Percentiles rank a stretch among this genome's conserved stretches.
Evolutionary conservation across 805 yeast genomes (phyloP).

Genomic region (Maudiozyma saulgeensis): DNA sequence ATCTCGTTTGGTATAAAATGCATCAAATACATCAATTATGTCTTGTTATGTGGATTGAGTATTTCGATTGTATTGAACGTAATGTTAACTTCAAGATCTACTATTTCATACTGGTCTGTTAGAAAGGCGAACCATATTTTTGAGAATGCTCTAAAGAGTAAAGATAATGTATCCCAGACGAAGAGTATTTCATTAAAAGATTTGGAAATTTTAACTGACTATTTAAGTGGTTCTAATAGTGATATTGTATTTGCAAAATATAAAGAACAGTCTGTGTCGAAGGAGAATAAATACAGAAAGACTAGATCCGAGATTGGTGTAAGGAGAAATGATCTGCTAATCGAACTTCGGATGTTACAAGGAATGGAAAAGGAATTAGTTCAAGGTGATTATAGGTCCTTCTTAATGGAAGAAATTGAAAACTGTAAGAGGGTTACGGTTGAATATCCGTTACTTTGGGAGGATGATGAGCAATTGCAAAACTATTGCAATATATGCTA

Average conservation of each 20-base stretch:
- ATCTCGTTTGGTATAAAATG: conserved; percentile 1
- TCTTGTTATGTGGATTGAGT: conserved; percentile 34
- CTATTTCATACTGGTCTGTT: conserved; percentile 51
- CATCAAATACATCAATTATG: conserved; percentile 25
- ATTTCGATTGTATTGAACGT: conserved; percentile 44
- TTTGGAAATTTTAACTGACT: conserved; percentile 33
- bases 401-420: conserved; percentile 53
- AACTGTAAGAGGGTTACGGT: conserved; percentile 40
- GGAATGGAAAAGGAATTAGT: conserved; percentile 55
- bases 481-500: conserved; percentile 29
- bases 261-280: conserved; percentile 6
- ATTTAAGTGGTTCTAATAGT: conserved; percentile 29
- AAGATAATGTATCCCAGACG: conserved; percentile 33
- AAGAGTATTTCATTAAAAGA: conserved; percentile 59
- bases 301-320: conserved; percentile 48
- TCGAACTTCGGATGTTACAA: conserved; percentile 56
- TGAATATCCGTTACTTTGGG: conserved; percentile 18
- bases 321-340: conserved; percentile 61
- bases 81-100: conserved; percentile 41
- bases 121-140: conserved; percentile 34
- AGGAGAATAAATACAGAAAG: conserved; percentile 20
- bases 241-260: conserved; percentile 30
- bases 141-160: conserved; percentile 21
- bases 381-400: conserved; percentile 57
- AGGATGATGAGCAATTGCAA: conserved; percentile 19